Evolutionary conservation across 768 basidiomycete genomes (phyloP).

Genomic region (Paxillus rubicundulus): DNA sequence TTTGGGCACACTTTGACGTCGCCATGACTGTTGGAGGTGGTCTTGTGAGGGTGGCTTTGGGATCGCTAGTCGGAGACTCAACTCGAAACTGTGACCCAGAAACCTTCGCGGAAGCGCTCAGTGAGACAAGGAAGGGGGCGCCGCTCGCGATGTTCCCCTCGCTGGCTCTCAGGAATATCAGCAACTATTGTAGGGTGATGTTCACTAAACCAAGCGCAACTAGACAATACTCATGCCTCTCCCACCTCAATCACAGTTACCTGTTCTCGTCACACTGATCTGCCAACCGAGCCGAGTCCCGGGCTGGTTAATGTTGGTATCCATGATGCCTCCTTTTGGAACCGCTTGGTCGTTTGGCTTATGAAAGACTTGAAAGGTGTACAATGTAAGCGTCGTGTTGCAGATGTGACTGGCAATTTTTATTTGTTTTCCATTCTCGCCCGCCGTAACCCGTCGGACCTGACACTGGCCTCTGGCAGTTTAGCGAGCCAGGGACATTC

Average conservation of each 20-base stretch:
- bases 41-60: neutral
- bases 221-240: neutral
- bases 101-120: slow-evolving; percentile 20
- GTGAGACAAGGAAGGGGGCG: neutral
- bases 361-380: too few species aligned
- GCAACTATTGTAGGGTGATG: too few species aligned
- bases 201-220: too few species aligned
- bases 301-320: too few species aligned
- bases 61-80: neutral
- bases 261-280: neutral
- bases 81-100: slow-evolving; percentile 12
- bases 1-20: slow-evolving; percentile 42
- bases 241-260: too few species aligned
- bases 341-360: too few species aligned
- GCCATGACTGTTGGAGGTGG: slow-evolving; percentile 21
- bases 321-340: too few species aligned
- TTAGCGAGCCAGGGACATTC: neutral
- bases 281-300: too few species aligned
- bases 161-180: neutral
- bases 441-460: neutral
- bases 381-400: too few species aligned
- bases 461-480: neutral
- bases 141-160: too few species aligned
- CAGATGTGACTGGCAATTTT: neutral
- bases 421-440: neutral